A percentile compares a stretch with the other conserved stretches of the same genome.
Evolutionary conservation across 768 basidiomycete genomes (phyloP).

Genomic region (Psilocybe cubensis): DNA sequence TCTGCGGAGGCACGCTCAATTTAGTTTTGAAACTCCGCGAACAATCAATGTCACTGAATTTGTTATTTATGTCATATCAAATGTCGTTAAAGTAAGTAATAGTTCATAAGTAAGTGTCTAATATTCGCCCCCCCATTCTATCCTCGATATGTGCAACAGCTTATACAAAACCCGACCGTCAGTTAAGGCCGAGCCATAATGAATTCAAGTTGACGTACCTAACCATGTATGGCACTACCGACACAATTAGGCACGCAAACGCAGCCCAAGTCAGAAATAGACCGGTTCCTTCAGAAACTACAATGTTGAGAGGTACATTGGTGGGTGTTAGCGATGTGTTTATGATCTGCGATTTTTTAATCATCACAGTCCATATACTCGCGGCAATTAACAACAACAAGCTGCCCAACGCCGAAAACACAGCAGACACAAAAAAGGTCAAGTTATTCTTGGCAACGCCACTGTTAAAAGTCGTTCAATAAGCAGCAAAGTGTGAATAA

Average conservation of each 20-base stretch:
- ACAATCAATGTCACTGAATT: neutral
- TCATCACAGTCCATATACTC: slow-evolving; percentile 77
- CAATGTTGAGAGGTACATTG: slow-evolving; percentile 57
- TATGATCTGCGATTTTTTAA: slow-evolving; percentile 63
- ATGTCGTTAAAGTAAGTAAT: slow-evolving; percentile 8
- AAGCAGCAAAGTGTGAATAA: slow-evolving; percentile 4
- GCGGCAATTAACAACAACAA: slow-evolving; percentile 70
- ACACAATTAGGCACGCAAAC: slow-evolving; percentile 66
- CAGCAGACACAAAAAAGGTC: slow-evolving; percentile 70
- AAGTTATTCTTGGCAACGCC: slow-evolving; percentile 67
- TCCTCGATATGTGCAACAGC: slow-evolving; percentile 83
- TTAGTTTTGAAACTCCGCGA: slow-evolving; percentile 11
- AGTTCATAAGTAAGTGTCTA: slow-evolving; percentile 18
- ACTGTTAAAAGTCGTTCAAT: slow-evolving; percentile 38
- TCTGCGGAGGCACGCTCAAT: neutral
- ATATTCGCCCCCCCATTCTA: slow-evolving; percentile 25
- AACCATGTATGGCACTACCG: slow-evolving; percentile 76
- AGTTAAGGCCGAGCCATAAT: neutral
- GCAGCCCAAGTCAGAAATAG: slow-evolving; percentile 76
- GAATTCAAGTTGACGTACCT: slow-evolving; percentile 49
- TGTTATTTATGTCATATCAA: slow-evolving; percentile 1
- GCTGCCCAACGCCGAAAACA: slow-evolving; percentile 62
- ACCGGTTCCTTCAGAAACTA: slow-evolving; percentile 62
- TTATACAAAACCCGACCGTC: slow-evolving; percentile 29
- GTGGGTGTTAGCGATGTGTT: slow-evolving; percentile 50